A percentile compares a stretch with the other conserved stretches of the same genome.
Conservation (phyloP, 2,329 filamentous ascomycete genomes). For the Diaporthe eres region DNA sequence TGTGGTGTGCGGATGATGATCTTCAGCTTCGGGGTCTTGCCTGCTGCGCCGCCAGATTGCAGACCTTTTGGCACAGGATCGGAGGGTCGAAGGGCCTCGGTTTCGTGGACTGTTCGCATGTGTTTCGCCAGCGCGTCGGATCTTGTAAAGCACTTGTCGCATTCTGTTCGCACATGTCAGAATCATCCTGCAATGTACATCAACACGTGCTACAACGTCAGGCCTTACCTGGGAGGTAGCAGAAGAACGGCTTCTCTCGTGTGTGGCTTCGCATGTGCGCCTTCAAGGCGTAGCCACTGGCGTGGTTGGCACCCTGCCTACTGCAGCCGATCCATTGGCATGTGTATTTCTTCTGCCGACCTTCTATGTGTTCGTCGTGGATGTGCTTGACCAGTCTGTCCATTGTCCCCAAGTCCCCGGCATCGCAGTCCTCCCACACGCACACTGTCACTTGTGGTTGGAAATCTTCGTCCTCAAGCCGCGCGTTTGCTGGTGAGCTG, state of each 20-base stretch:
- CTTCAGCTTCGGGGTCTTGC: conserved; percentile 69
- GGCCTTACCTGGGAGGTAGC: conserved; percentile 85
- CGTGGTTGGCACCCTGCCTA: conserved; percentile 90
- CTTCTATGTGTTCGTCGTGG: conserved; percentile 94
- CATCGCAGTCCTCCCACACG: conserved; percentile 82
- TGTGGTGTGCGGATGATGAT: conserved; percentile 75
- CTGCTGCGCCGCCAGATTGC: conserved; percentile 60
- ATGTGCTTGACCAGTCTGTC: conserved; percentile 86
- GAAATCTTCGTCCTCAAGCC: conserved; percentile 80
- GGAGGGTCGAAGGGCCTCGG: conserved; percentile 87
- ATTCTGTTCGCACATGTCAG: conserved; percentile 72
- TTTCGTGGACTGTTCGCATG: conserved; percentile 98
- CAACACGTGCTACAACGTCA: not conserved
- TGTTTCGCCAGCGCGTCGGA: conserved; percentile 97
- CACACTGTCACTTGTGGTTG: conserved; percentile 85
- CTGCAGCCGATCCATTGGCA: conserved; percentile 96
- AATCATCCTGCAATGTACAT: not conserved
- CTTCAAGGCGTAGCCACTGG: conserved; percentile 94
- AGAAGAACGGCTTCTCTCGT: conserved; percentile 98
- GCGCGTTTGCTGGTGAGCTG: conserved; percentile 76
- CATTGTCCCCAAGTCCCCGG: conserved; percentile 83
- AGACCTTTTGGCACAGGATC: conserved; percentile 81
- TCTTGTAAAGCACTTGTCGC: conserved; percentile 94
- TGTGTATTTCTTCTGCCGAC: conserved; percentile 95
- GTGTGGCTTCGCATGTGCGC: conserved; percentile 99